phyloP scores from a whole-genome alignment of 2,329 filamentous ascomycete species.

The Fusarium nygamai region DNA sequence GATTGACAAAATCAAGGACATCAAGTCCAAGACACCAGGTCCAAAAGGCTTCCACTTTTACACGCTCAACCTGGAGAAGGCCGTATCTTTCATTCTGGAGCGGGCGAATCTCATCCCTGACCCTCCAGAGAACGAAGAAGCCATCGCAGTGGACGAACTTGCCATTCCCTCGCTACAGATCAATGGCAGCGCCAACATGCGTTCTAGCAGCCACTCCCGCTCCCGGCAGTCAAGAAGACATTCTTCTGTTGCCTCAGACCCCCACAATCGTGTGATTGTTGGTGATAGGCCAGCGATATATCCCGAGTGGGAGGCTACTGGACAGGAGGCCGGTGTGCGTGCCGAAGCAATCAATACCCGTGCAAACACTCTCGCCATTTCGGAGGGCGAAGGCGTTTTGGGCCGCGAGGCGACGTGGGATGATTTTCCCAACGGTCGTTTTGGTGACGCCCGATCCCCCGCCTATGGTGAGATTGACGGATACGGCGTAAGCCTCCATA shows the following conservation, averaged over 20 bases:
- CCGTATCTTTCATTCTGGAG: conserved; percentile 92
- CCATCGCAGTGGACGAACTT: conserved; percentile 58
- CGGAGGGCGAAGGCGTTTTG: conserved; percentile 88
- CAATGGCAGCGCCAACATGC: conserved; percentile 57
- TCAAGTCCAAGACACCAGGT: conserved; percentile 65
- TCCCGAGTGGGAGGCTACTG: conserved; percentile 76
- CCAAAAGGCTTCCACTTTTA: conserved; percentile 95
- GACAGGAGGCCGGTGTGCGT: conserved; percentile 80
- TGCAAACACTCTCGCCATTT: conserved; percentile 89
- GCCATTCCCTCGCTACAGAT: conserved; percentile 51
- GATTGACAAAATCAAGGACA: conserved; percentile 77
- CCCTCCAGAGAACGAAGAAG: conserved; percentile 62
- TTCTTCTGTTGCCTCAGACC: conserved; percentile 84
- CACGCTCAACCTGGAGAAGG: conserved; percentile 95
- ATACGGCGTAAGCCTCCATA: conserved; percentile 96
- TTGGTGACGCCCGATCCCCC: conserved; percentile 91
- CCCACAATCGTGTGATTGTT: conserved; percentile 88
- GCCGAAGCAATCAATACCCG: conserved; percentile 78
- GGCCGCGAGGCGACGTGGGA: conserved; percentile 98
- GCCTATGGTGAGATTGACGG: conserved; percentile 97
- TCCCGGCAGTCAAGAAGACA: conserved; percentile 65
- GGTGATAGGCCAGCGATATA: conserved; percentile 68
- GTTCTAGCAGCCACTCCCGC: conserved; percentile 48
- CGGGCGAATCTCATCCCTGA: conserved; percentile 83
- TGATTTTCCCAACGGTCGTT: conserved; percentile 95